phyloP scores from a whole-genome alignment of 768 basidiomycete species.

The Amanita phalloides region DNA sequence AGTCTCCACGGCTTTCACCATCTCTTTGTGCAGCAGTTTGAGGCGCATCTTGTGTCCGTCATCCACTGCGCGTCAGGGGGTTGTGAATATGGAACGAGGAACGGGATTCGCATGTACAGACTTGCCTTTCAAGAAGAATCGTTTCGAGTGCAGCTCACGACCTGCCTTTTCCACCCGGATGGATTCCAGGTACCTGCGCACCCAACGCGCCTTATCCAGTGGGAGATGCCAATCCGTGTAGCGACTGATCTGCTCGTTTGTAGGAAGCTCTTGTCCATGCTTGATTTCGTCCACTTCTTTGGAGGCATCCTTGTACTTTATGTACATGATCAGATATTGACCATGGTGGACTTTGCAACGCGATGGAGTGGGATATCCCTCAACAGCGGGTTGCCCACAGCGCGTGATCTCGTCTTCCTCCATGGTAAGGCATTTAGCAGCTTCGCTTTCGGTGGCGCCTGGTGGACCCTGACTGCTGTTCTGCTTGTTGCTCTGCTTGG shows the following conservation, averaged over 20 bases:
- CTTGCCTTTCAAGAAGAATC: conserved; percentile 8
- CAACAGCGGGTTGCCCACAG: conserved; percentile 3
- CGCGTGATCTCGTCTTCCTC: conserved; percentile 8
- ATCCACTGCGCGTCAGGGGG: conserved; percentile 14
- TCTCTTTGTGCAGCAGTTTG: conserved; percentile 16
- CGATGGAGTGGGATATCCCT: not conserved
- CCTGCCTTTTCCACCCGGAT: conserved; percentile 21
- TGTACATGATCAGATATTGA: conserved; percentile 4
- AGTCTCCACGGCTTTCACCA: conserved; percentile 14
- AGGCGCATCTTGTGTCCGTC: conserved; percentile 19
- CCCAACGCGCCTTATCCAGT: conserved; percentile 12
- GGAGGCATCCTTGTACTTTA: conserved; percentile 7
- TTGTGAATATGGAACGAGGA: not conserved
- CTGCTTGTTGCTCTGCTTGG: too few relatives aligned
- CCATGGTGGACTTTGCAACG: conserved; percentile 6
- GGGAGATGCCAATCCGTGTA: not conserved
- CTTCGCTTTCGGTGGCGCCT: not conserved
- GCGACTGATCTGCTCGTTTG: not conserved
- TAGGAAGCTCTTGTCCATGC: conserved; percentile 1
- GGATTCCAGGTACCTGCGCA: conserved; percentile 19
- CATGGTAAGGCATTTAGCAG: conserved; percentile 3
- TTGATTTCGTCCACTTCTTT: conserved; percentile 5
- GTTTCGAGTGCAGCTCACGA: conserved; percentile 17
- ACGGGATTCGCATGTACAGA: not conserved
- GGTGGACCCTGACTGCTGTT: too few relatives aligned